Base-by-base conservation (phyloP, 176 grass and related monocot species). In the Oryza officinalis region DNA sequence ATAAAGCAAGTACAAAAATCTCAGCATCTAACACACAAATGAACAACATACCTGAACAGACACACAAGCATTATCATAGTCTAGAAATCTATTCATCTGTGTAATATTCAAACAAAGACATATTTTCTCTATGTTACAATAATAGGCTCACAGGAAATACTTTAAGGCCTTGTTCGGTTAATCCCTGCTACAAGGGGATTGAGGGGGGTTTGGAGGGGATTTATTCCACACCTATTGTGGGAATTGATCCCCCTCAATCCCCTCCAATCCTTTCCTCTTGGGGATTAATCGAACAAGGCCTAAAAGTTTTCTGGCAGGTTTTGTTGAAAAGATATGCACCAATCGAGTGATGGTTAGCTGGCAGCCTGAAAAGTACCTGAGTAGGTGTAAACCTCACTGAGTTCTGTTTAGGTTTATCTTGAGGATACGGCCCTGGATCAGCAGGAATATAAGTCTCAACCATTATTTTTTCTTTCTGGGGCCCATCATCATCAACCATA, bases 371-470 rank as follows among this genome's bases (percentile, higher is more conserved):
- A 32, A 77, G n/a, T 96, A 99, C 93, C 93, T 99, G 96, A 77
- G 93, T 96, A 31, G 96, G 81, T 78, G 96, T 99, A 88, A 99
- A 99, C 83, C 89, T 90, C 79, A 99, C 93, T 78, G 96, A 87
- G 61, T 99, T 99, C 81, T 99, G 91, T 50, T 92, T 99, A 12
- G 96, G 96, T 84, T 99, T 93, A 85, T 99, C 96, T 89, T 99
- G 93, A 82, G 96, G 96, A 87, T 99, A 99, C 8, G 93, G 96
- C 76, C 93, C 96, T 63, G 93, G 96, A 84, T 99, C 93, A 87
- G 85, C 91, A 72, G 96, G 91, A 87, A 94, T 61, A 49, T 96
- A 99, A 82, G 87, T 76, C 66, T 99, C 96, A 47, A 90, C 89
- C 81, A 85, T 77, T 75, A 99, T 47, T 80, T 90, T 94, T 79